Evolutionary conservation across 495 filamentous ascomycete genomes (phyloP), one percentile per base, ranked within the genome.

Genomic region (Hyaloscypha bicolor): DNA sequence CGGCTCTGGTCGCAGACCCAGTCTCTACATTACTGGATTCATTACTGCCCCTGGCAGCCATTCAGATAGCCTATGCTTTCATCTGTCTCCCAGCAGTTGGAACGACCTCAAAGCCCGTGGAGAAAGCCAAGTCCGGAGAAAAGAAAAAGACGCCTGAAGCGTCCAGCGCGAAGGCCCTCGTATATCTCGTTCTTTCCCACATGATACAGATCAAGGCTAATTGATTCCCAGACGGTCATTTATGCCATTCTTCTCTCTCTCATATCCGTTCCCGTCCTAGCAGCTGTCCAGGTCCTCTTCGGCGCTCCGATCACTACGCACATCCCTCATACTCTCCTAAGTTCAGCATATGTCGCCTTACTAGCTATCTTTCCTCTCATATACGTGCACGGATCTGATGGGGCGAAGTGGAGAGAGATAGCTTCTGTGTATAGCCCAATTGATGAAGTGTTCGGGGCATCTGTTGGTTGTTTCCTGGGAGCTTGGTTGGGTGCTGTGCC

Each of bases 221-320:
- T 65, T 14, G 35, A 52, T 29, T 64, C 63, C 25, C 67, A 97
- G 93, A 83, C 84, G 6, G 74, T 77, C 0, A 72, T 90, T 60
- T 80, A 93, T 16, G 85, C 90, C 48, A 76, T 90, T 65, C 74
- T 91, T 48, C 81, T 96, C 62, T 76, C 86, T 25, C 51, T 76
- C 56, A 62, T 83, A 37, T 83, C 86, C 19, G 84, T 86, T 0
- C 88, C 89, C 29, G 72, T 86, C 55, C 79, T 96, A 33, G 80
- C 88, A 69, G 76, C 84, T 63, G 73, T 88, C 29, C 82, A 96
- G 69, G 82, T 98, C 73, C 87, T 97, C 62, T 94, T 97, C 78
- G 96, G 95, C 66, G 95, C 94, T 16, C 95, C 95, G 0, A 76
- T 95, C 61, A 93, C 92, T 21, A 94, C 93, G 0, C 93, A 97